Evolutionary conservation across 1,284 basidiomycete species (phyloP).

Genomic region (Xanthoconium separans): DNA sequence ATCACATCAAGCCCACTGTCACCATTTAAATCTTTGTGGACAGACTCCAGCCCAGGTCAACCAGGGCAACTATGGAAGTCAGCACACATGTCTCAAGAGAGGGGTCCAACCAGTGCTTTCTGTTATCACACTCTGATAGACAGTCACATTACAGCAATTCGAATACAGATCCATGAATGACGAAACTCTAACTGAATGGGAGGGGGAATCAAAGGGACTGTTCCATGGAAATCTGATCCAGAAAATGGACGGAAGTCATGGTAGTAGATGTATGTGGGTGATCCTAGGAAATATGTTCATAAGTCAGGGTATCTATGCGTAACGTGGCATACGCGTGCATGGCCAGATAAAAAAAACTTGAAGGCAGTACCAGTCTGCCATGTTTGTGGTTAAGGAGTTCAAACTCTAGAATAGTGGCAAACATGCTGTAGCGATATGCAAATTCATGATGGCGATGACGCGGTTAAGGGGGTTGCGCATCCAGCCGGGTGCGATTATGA

Average conservation of each 20-base stretch:
- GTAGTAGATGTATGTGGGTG: not conserved
- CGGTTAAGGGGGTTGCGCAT: not conserved
- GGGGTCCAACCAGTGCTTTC: not conserved
- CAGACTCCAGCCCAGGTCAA: too few relatives aligned
- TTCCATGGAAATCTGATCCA: conserved; percentile 14
- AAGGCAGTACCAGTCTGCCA: conserved; percentile 15
- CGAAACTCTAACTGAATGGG: not conserved
- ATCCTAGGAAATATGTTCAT: conserved; percentile 6
- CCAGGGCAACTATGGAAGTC: too few relatives aligned
- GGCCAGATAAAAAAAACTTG: not conserved
- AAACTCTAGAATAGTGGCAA: conserved; percentile 1
- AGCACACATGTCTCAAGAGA: too few relatives aligned
- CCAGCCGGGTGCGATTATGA: not conserved
- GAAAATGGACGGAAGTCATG: not conserved
- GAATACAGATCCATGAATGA: conserved; percentile 2
- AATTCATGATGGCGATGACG: not conserved
- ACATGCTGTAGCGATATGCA: conserved; percentile 6
- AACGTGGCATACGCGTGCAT: not conserved
- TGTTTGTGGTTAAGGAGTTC: not conserved
- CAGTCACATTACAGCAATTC: conserved; percentile 1
- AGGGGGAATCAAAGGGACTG: not conserved
- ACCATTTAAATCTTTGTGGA: too few relatives aligned
- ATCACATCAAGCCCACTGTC: too few relatives aligned
- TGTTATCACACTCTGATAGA: not conserved
- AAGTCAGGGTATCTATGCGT: conserved; percentile 1